Base-by-base conservation (phyloP, 179 eudicot species). In the Spinacia oleracea region DNA sequence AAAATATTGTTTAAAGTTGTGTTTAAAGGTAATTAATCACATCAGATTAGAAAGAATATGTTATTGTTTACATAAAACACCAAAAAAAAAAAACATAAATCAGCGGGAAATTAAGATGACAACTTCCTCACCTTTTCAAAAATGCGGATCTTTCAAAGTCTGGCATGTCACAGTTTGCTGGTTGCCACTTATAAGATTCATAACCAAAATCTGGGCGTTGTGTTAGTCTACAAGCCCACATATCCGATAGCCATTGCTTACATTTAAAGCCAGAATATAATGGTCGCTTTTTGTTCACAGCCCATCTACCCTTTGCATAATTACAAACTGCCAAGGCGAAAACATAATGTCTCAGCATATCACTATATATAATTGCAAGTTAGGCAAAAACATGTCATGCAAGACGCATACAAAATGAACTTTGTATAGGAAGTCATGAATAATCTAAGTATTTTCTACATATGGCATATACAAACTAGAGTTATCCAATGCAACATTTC, bases 161-260 rank as follows among this genome's bases (percentile, higher is more conserved):
- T n/a, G 90, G 90, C 93, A 94, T 92, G 65, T 92, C 84, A 74
- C 98, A 94, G 70, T 87, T 75, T 73, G 82, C 83, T 74, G 97
- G 97, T 84, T 92, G 96, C 98, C 98, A 94, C 32, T 85, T 88
- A 50, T 84, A 91, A 72, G 87, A 56, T 85, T 94, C 98, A 72
- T 89, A 94, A 70, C 91, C 86, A 83, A 94, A 94, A 86, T 94
- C 98, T 32, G 92, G 83, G 15, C 98, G 90, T 65, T 83, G 90
- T 0, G 96, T 91, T 76, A 94, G 83, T 65, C 97, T 85, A 83
- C 98, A 94, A 25, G 98, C 91, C 98, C 98, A 94, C 93, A 90
- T 88, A 58, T 88, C 93, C 21, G 98, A 94, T 38, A 94, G 81
- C 97, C 97, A 94, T 77, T 88, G 93, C 89, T 91, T 94, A 70